Evolutionary conservation across 805 yeast genomes (phyloP).

Genomic region (Candida koratica): DNA sequence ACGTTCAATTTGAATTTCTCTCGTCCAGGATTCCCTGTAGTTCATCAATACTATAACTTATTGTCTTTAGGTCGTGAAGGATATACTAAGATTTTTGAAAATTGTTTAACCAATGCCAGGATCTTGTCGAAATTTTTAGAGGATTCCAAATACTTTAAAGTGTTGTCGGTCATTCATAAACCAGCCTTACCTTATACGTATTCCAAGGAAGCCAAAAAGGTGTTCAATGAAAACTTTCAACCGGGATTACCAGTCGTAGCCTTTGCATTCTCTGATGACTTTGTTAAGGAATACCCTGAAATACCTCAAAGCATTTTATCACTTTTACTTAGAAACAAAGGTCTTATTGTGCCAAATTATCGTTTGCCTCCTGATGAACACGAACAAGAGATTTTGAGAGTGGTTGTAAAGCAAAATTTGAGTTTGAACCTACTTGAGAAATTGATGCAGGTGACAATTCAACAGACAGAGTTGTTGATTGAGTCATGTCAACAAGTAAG

Average conservation of each 20-base stretch:
- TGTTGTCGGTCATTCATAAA: slow-evolving; percentile 76
- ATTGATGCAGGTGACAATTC: slow-evolving; percentile 58
- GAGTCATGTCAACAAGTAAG: slow-evolving; percentile 43
- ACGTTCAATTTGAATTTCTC: slow-evolving; percentile 85
- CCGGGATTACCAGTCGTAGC: slow-evolving; percentile 91
- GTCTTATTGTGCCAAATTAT: slow-evolving; percentile 88
- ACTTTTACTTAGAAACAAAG: slow-evolving; percentile 66
- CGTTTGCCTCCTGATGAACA: slow-evolving; percentile 64
- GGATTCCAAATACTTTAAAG: slow-evolving; percentile 61
- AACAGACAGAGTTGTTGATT: slow-evolving; percentile 49
- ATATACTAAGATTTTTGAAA: slow-evolving; percentile 57
- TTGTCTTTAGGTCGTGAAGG: slow-evolving; percentile 70
- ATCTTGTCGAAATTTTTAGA: slow-evolving; percentile 59
- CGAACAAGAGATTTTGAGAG: slow-evolving; percentile 68
- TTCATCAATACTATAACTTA: slow-evolving; percentile 83
- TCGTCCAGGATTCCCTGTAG: slow-evolving; percentile 87
- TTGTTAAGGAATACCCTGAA: slow-evolving; percentile 62
- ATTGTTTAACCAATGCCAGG: slow-evolving; percentile 70
- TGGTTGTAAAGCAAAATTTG: slow-evolving; percentile 73
- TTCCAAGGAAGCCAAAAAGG: slow-evolving; percentile 14
- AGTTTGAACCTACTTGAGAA: slow-evolving; percentile 58
- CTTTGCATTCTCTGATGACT: slow-evolving; percentile 62
- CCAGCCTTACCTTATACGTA: slow-evolving; percentile 23
- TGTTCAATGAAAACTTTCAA: slow-evolving; percentile 46
- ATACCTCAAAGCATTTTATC: slow-evolving; percentile 79